phyloP scores from a whole-genome alignment of 2,329 filamentous ascomycete genomes.

The Pyricularia sp. region DNA sequence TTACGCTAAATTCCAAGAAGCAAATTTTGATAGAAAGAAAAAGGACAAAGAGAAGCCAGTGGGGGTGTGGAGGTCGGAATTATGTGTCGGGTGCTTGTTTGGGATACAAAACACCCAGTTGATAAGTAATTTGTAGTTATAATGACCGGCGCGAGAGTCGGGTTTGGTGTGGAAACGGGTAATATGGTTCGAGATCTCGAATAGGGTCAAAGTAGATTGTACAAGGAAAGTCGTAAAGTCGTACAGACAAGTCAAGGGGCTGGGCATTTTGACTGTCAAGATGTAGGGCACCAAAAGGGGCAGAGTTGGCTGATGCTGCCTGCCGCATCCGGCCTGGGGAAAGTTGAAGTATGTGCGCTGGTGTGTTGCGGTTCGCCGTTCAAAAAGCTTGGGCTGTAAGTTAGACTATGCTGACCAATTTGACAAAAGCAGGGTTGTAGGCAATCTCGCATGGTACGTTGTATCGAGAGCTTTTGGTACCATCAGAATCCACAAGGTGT shows the following conservation, averaged over 20 bases:
- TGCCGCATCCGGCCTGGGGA: too few relatives aligned
- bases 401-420: too few relatives aligned
- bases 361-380: not conserved
- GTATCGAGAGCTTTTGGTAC: not conserved
- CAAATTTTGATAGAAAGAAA: not conserved
- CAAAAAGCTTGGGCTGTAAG: not conserved
- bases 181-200: not conserved
- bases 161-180: not conserved
- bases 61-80: not conserved
- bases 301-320: not conserved
- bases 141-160: not conserved
- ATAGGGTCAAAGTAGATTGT: not conserved
- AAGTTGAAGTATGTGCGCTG: not conserved
- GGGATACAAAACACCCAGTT: not conserved
- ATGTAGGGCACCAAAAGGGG: not conserved
- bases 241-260: not conserved
- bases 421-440: too few relatives aligned
- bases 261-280: not conserved
- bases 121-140: not conserved
- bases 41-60: not conserved
- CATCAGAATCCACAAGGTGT: not conserved
- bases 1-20: not conserved
- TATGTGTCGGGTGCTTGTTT: not conserved
- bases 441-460: not conserved
- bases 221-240: slow-evolving; percentile 4